Evolutionary conservation across 208 protist species (phyloP).

Genomic region (Leptomonas pyrrhocoris): DNA sequence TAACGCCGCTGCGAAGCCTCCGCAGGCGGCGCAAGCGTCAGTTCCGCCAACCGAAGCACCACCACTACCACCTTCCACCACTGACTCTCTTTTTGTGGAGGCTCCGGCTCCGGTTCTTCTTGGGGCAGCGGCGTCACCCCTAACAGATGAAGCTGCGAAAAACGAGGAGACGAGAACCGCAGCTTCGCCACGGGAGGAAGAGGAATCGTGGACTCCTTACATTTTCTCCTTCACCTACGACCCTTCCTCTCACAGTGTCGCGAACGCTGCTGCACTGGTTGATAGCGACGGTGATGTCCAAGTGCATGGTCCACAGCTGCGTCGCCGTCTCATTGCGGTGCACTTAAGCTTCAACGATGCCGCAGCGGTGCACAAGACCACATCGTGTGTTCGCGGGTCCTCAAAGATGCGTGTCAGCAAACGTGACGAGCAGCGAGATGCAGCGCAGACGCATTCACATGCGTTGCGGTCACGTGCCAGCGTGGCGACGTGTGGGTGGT

Average conservation of each 20-base stretch:
- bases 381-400: not conserved
- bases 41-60: not conserved
- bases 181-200: not conserved
- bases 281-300: not conserved
- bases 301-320: not conserved
- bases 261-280: not conserved
- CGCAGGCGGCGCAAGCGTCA: not conserved
- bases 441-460: not conserved
- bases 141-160: not conserved
- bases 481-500: conserved; percentile 18
- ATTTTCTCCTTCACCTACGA: not conserved
- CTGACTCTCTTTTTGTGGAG: not conserved
- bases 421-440: not conserved
- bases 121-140: not conserved
- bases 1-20: not conserved
- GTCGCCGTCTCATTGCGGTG: not conserved
- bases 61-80: not conserved
- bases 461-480: conserved; percentile 7
- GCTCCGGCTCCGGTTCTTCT: not conserved
- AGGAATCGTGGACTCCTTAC: not conserved
- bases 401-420: not conserved
- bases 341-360: not conserved
- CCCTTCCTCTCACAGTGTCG: not conserved
- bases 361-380: not conserved
- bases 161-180: not conserved